Conservation (phyloP, 495 filamentous ascomycete genomes). For the Tricharina praecox region DNA sequence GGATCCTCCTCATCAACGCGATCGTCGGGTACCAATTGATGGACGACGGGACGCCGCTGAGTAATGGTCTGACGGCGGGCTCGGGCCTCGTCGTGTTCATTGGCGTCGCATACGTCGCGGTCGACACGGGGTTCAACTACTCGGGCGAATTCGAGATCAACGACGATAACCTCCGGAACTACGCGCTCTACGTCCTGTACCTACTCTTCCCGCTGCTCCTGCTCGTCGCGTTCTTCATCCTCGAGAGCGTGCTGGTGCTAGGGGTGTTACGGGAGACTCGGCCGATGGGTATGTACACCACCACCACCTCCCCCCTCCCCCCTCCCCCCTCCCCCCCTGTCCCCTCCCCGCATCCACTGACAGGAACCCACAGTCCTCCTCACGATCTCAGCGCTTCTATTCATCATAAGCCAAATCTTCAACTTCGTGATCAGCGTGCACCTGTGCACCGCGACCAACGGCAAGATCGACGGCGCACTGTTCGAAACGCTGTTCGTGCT, state of each 20-base stretch:
- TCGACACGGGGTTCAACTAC: slow-evolving; percentile 83
- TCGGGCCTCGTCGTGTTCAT: slow-evolving; percentile 62
- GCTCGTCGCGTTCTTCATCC: slow-evolving; percentile 60
- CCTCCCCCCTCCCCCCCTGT: background rate
- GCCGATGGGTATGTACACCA: slow-evolving; percentile 77
- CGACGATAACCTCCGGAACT: slow-evolving; percentile 47
- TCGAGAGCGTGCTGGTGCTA: slow-evolving; percentile 70
- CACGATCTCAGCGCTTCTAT: slow-evolving; percentile 46
- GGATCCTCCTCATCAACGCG: slow-evolving; percentile 85
- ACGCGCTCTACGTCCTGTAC: slow-evolving; percentile 85
- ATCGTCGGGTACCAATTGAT: slow-evolving; percentile 83
- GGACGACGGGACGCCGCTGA: slow-evolving; percentile 80
- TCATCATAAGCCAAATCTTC: slow-evolving; percentile 87
- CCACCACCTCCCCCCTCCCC: too few relatives aligned
- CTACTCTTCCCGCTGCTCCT: slow-evolving; percentile 82
- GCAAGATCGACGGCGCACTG: slow-evolving; percentile 79
- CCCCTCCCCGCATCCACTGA: background rate
- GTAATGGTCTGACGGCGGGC: slow-evolving; percentile 52
- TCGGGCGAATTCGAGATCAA: slow-evolving; percentile 56
- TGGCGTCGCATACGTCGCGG: slow-evolving; percentile 79
- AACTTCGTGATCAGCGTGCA: slow-evolving; percentile 83
- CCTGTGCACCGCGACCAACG: slow-evolving; percentile 62
- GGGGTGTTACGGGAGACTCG: slow-evolving; percentile 66
- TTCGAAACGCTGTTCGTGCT: slow-evolving; percentile 92
- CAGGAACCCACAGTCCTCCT: slow-evolving; percentile 32